Conservation (phyloP, 495 filamentous ascomycete species). For the Penicillium subrubescens region DNA sequence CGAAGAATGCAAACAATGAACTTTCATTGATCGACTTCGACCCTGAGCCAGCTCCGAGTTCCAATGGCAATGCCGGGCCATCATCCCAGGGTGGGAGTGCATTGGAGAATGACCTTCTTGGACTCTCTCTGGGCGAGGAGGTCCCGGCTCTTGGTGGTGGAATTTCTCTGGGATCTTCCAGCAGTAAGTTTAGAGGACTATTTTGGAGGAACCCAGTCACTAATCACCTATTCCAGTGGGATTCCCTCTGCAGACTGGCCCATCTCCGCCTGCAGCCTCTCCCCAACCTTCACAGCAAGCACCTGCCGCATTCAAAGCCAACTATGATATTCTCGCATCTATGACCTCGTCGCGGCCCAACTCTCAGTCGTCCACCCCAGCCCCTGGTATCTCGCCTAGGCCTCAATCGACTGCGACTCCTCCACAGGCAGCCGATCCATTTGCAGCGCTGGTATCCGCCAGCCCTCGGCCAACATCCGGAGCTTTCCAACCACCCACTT, state of each 20-base stretch:
- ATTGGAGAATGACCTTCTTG: conserved; percentile 68
- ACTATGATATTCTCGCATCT: conserved; percentile 65
- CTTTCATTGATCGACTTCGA: conserved; percentile 93
- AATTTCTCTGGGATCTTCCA: conserved; percentile 78
- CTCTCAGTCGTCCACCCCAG: conserved; percentile 55
- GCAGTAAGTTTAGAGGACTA: conserved; percentile 55
- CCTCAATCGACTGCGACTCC: conserved; percentile 43
- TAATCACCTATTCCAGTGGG: conserved; percentile 27
- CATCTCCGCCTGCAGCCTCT: conserved; percentile 30
- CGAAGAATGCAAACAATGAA: conserved; percentile 78
- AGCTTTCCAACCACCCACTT: conserved; percentile 35
- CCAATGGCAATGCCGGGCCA: conserved; percentile 47
- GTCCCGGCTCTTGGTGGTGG: conserved; percentile 72
- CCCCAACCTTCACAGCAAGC: conserved; percentile 37
- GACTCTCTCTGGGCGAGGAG: conserved; percentile 65
- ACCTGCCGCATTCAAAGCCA: conserved; percentile 45
- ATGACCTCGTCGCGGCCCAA: conserved; percentile 44
- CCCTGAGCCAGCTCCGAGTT: conserved; percentile 59
- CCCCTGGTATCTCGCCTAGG: conserved; percentile 31
- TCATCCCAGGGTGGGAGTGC: conserved; percentile 42
- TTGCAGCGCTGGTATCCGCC: conserved; percentile 66
- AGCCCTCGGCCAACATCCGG: conserved; percentile 46
- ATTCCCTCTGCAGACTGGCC: conserved; percentile 26
- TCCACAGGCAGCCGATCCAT: conserved; percentile 58
- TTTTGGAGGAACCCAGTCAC: conserved; percentile 2